Conservation (phyloP, 1,139 yeast species). For the Kurtzmaniella quercitrusa region DNA sequence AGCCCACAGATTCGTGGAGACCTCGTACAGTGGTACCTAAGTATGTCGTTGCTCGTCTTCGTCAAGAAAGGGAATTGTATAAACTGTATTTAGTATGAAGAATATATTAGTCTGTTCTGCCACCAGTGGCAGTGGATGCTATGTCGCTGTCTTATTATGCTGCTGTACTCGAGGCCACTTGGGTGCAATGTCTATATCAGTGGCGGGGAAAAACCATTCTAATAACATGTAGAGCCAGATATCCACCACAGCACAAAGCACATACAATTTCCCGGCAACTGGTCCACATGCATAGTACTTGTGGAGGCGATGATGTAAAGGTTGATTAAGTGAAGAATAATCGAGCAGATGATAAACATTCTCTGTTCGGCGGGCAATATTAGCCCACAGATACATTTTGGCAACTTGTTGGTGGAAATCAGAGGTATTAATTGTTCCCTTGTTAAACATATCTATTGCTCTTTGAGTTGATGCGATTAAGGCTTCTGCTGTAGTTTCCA, state of each 20-base stretch:
- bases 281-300: slow-evolving; percentile 72
- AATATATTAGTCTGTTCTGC: neutral
- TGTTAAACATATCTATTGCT: slow-evolving; percentile 59
- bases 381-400: slow-evolving; percentile 88
- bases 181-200: slow-evolving; percentile 62
- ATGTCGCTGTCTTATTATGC: neutral
- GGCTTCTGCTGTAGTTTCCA: slow-evolving; percentile 79
- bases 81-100: neutral
- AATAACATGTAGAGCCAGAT: slow-evolving; percentile 58
- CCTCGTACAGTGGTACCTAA: neutral
- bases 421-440: slow-evolving; percentile 63
- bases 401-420: slow-evolving; percentile 75
- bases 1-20: neutral
- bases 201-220: slow-evolving; percentile 68
- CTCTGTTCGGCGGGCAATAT: slow-evolving; percentile 84
- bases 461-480: slow-evolving; percentile 62
- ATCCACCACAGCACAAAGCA: slow-evolving; percentile 76
- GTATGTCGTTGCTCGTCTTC: neutral
- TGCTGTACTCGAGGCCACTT: slow-evolving; percentile 64
- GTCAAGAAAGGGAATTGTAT: neutral
- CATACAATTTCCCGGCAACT: slow-evolving; percentile 82
- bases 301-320: slow-evolving; percentile 46
- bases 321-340: slow-evolving; percentile 38
- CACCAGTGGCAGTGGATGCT: neutral
- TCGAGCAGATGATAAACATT: slow-evolving; percentile 66